Conservation (phyloP, 345 rosid species). For the Hibiscus trionum region DNA sequence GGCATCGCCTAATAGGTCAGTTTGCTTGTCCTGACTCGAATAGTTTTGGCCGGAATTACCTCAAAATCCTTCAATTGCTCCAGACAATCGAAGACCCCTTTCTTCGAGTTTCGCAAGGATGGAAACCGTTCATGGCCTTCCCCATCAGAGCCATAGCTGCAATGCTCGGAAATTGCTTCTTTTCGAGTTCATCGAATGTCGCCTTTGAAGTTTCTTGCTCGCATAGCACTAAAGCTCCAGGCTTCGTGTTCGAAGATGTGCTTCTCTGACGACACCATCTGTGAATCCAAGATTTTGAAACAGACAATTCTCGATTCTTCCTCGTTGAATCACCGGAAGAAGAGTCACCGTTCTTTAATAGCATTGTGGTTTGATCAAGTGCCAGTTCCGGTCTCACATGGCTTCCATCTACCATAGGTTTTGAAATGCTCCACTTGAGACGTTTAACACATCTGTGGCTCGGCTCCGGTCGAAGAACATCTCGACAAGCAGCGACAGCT, state of each 20-base stretch:
- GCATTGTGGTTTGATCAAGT: slow-evolving; percentile 14
- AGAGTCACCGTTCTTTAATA: slow-evolving; percentile 20
- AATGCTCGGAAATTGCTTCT: slow-evolving; percentile 72
- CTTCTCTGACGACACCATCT: slow-evolving; percentile 54
- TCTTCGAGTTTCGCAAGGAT: slow-evolving; percentile 43
- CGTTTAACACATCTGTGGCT: slow-evolving; percentile 78
- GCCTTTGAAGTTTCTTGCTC: slow-evolving; percentile 36
- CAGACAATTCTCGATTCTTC: slow-evolving; percentile 27
- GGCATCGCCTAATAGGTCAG: not conserved
- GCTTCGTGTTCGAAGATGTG: slow-evolving; percentile 16
- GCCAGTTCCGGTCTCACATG: slow-evolving; percentile 5
- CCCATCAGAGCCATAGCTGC: slow-evolving; percentile 99
- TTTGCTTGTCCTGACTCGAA: not conserved
- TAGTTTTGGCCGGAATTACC: not conserved
- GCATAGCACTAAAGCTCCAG: slow-evolving; percentile 17
- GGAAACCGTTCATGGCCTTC: slow-evolving; percentile 58
- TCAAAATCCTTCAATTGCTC: slow-evolving; percentile 33
- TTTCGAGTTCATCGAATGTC: slow-evolving; percentile 20
- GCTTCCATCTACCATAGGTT: slow-evolving; percentile 17
- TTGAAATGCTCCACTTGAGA: slow-evolving; percentile 39
- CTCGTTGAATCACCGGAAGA: slow-evolving; percentile 21
- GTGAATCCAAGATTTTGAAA: slow-evolving; percentile 54
- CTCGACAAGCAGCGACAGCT: slow-evolving; percentile 26
- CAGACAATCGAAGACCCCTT: slow-evolving; percentile 49
- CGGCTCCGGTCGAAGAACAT: slow-evolving; percentile 32